A percentile compares a stretch with the other conserved stretches of the same genome.
phyloP scores from a whole-genome alignment of 768 basidiomycete species.

The Amanita subjunquillea region DNA sequence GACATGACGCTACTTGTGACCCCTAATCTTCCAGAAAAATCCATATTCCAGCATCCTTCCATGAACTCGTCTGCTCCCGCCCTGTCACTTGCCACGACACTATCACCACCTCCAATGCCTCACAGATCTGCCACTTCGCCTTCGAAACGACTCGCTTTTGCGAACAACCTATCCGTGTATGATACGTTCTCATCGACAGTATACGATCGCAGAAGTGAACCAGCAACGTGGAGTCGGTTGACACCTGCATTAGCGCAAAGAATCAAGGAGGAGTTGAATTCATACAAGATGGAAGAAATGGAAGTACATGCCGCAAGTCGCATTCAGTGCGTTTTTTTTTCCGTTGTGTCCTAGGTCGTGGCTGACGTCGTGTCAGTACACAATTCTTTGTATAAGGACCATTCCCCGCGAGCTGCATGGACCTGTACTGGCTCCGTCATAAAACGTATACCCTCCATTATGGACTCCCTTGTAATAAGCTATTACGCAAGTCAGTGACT shows the following conservation, averaged over 20 bases:
- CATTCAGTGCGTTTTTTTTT: constrained; percentile 57
- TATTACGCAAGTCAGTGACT: constrained; percentile 5
- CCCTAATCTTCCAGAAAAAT: constrained; percentile 34
- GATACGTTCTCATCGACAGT: constrained; percentile 89
- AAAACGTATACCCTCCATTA: constrained; percentile 10
- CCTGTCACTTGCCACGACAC: constrained; percentile 45
- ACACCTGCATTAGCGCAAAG: constrained; percentile 92
- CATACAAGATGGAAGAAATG: constrained; percentile 99
- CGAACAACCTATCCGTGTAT: constrained; percentile 87
- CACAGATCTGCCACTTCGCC: constrained; percentile 67
- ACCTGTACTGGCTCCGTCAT: constrained; percentile 17
- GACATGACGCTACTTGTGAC: constrained; percentile 20
- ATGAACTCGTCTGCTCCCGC: constrained; percentile 87
- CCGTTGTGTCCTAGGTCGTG: not conserved
- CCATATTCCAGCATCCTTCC: constrained; percentile 72
- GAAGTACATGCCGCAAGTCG: constrained; percentile 92
- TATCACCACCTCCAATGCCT: constrained; percentile 40
- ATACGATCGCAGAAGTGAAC: constrained; percentile 93
- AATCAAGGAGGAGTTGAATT: constrained; percentile 98
- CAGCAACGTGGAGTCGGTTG: constrained; percentile 92
- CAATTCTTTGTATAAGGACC: constrained; percentile 74
- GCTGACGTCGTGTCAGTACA: constrained; percentile 37
- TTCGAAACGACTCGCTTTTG: constrained; percentile 74
- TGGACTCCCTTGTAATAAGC: constrained; percentile 1
- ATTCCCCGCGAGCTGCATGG: constrained; percentile 3